These are phyloP conservation scores for Sclerotinia sclerotiorum DNA, from an alignment of 2,329 filamentous ascomycete genomes.

Conservation along the genomic window DNA sequence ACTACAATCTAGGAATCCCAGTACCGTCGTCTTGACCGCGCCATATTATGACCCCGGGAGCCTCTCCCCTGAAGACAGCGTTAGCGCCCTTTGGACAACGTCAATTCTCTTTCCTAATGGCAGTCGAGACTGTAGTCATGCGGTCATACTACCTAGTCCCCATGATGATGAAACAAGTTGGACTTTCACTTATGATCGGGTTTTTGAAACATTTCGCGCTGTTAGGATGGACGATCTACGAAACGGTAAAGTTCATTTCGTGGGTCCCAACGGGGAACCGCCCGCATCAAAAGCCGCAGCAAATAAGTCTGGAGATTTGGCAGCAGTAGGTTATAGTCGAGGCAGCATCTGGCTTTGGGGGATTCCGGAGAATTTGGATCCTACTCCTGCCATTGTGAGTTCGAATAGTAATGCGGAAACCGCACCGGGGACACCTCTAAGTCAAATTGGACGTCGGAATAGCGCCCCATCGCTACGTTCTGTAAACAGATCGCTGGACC, in stretches of 20 bases:
- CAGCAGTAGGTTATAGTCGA: constrained; percentile 67
- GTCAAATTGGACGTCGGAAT: constrained; percentile 34
- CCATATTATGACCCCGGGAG: constrained; percentile 76
- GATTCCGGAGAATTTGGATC: constrained; percentile 70
- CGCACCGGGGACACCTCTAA: constrained; percentile 35
- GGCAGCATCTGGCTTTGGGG: constrained; percentile 78
- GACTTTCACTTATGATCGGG: constrained; percentile 76
- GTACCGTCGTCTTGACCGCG: constrained; percentile 68
- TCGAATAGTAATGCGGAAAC: constrained; percentile 38
- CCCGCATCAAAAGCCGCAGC: constrained; percentile 70
- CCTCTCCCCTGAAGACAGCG: constrained; percentile 62
- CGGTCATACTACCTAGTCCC: constrained; percentile 56
- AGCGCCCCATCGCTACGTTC: constrained; percentile 38
- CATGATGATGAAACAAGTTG: constrained; percentile 64
- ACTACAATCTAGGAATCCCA: constrained; percentile 60
- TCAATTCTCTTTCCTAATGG: constrained; percentile 82
- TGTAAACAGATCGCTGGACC: constrained; percentile 27
- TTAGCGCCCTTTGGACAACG: constrained; percentile 79
- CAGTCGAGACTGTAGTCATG: constrained; percentile 76
- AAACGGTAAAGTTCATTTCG: constrained; percentile 78
- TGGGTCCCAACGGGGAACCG: constrained; percentile 60
- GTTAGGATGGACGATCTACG: constrained; percentile 72
- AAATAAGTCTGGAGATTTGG: constrained; percentile 68
- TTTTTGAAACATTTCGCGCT: constrained; percentile 75
- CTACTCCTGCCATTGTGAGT: constrained; percentile 46